Evolutionary conservation across 1,284 basidiomycete species (phyloP).

Genomic region (Moesziomyces sp.): DNA sequence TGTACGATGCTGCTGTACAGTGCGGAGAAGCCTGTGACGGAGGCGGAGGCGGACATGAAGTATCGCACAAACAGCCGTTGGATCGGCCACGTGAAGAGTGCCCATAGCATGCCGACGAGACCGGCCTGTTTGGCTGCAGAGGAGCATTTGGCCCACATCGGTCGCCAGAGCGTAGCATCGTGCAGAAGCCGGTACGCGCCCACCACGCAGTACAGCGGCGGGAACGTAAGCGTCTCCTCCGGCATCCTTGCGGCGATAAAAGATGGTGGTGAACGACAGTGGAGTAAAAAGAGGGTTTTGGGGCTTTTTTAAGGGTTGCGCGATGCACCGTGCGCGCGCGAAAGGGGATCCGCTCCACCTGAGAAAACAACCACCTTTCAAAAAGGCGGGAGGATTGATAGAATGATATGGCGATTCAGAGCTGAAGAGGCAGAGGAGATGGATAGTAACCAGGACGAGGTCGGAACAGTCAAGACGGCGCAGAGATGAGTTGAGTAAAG

Average conservation of each 20-base stretch:
- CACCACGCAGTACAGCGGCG: slow-evolving; percentile 61
- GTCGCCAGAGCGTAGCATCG: slow-evolving; percentile 58
- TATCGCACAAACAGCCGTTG: slow-evolving; percentile 58
- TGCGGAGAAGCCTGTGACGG: slow-evolving; percentile 44
- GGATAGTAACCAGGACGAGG: too few relatives aligned
- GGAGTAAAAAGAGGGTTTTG: too few relatives aligned
- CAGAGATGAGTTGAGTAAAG: too few relatives aligned
- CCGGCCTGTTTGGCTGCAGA: slow-evolving; percentile 49
- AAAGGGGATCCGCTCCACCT: too few relatives aligned
- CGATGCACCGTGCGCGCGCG: too few relatives aligned
- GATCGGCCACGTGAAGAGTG: slow-evolving; percentile 57
- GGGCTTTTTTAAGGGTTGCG: too few relatives aligned
- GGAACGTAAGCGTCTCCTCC: slow-evolving; percentile 62
- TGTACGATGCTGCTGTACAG: slow-evolving; percentile 33
- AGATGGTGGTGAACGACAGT: neutral
- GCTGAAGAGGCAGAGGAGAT: too few relatives aligned
- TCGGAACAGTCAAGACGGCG: too few relatives aligned
- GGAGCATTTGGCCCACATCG: slow-evolving; percentile 62
- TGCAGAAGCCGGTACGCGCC: slow-evolving; percentile 63
- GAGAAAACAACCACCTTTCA: too few relatives aligned
- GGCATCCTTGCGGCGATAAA: slow-evolving; percentile 45
- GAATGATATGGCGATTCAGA: too few relatives aligned
- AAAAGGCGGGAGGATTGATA: too few relatives aligned
- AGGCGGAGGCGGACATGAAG: slow-evolving; percentile 58
- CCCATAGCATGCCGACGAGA: slow-evolving; percentile 48